Evolutionary conservation across 306 rosid genomes (phyloP).

Genomic region (Malus sylvestris): DNA sequence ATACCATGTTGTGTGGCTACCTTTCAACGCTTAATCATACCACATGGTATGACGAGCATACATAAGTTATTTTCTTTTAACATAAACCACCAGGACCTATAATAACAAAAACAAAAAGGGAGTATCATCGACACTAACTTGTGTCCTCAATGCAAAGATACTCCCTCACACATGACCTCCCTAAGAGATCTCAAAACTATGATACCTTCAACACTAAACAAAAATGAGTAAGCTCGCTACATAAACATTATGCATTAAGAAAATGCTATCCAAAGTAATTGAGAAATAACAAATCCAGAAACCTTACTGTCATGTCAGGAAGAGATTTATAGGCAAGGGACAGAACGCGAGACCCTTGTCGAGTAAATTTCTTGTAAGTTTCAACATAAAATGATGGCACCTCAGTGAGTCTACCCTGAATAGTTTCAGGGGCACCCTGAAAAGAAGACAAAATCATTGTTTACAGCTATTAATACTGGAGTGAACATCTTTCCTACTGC

Average conservation of each 20-base stretch:
- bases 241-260: background rate
- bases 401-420: constrained; percentile 79
- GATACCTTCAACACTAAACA: background rate
- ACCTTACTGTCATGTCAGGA: constrained; percentile 90
- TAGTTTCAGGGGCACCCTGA: constrained; percentile 99
- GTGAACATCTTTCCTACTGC: background rate
- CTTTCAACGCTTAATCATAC: background rate
- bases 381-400: constrained; percentile 73
- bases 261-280: background rate
- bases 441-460: constrained; percentile 6
- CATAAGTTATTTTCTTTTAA: background rate
- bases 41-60: background rate
- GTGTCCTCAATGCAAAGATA: background rate
- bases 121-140: background rate
- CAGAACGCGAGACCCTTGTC: constrained; percentile 98
- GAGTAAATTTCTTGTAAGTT: constrained; percentile 80
- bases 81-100: background rate
- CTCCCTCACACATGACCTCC: background rate
- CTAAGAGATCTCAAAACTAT: background rate
- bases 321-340: constrained; percentile 94
- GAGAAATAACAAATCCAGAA: background rate
- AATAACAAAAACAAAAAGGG: background rate
- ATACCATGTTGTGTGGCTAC: background rate
- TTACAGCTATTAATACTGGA: background rate
- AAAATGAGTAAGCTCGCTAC: background rate